phyloP scores from a whole-genome alignment of 352 stramenopile species.

The Stramenopiles sp. region DNA sequence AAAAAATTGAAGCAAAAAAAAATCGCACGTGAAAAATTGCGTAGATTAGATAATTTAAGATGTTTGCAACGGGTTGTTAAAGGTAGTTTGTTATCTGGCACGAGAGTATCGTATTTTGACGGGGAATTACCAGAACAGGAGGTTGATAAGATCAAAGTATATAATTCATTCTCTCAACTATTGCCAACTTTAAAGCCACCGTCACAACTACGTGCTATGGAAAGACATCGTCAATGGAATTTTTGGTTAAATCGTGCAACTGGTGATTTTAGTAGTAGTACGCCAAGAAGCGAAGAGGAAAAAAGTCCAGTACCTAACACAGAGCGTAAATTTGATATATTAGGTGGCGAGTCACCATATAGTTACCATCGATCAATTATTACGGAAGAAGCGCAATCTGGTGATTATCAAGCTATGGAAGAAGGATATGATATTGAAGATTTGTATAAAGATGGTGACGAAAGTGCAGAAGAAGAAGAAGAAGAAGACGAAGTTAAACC shows the following conservation, averaged over 20 bases:
- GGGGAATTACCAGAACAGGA: background rate
- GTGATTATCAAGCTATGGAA: background rate
- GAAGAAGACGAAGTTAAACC: background rate
- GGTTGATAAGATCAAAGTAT: background rate
- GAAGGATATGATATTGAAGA: background rate
- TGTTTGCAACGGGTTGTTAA: background rate
- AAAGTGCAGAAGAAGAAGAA: background rate
- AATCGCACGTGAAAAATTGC: background rate
- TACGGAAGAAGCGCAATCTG: background rate
- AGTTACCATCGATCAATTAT: background rate
- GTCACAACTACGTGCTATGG: slow-evolving; percentile 1
- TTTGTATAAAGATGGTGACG: background rate
- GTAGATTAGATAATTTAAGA: background rate
- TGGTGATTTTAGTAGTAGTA: background rate
- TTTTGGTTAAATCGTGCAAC: background rate
- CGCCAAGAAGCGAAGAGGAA: background rate
- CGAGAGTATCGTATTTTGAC: slow-evolving; percentile 5
- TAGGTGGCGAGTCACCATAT: background rate
- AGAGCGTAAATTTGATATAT: background rate
- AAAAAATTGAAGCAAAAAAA: slow-evolving; percentile 6
- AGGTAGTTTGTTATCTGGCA: background rate
- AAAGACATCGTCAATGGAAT: background rate
- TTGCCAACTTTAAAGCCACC: slow-evolving; percentile 1
- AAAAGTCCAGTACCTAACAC: background rate
- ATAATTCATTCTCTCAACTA: background rate